Percentiles rank a stretch among this genome's conserved stretches.
These are phyloP conservation scores for Fusarium pseudoanthophilum DNA, from an alignment of 2,329 filamentous ascomycete species.

Conservation along the genomic window DNA sequence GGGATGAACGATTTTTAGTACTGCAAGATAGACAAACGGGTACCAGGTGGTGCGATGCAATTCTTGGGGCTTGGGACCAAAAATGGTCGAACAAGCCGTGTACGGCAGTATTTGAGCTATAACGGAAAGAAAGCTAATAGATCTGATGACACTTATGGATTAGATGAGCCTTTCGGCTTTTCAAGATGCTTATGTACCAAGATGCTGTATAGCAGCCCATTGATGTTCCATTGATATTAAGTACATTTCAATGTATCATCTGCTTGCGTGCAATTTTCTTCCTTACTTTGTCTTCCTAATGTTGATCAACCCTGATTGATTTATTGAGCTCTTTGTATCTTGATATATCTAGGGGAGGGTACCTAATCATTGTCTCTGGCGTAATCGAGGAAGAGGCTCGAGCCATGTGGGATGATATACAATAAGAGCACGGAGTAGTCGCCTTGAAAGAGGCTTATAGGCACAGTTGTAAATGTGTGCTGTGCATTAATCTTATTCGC, in stretches of 20 bases:
- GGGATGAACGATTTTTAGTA: constrained; percentile 47
- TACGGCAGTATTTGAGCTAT: constrained; percentile 46
- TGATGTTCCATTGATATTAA: not conserved
- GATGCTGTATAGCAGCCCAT: not conserved
- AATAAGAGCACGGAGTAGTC: not conserved
- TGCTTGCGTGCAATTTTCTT: not conserved
- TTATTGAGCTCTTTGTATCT: not conserved
- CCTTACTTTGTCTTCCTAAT: not conserved
- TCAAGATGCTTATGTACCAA: not conserved
- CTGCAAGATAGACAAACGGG: constrained; percentile 50
- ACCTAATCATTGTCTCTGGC: not conserved
- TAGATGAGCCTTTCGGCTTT: constrained; percentile 1
- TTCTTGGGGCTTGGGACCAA: constrained; percentile 39
- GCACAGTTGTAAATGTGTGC: not conserved
- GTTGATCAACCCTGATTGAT: not conserved
- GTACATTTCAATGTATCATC: not conserved
- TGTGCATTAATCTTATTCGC: not conserved
- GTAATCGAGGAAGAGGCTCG: not conserved
- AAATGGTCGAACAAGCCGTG: constrained; percentile 40
- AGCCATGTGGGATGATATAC: not conserved
- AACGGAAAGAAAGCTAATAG: constrained; percentile 47
- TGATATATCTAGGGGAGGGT: too few species aligned
- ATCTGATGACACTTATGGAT: constrained; percentile 43
- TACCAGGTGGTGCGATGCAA: constrained; percentile 43
- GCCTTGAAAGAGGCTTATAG: not conserved